phyloP scores from a whole-genome alignment of 2,329 filamentous ascomycete genomes.

The Alternaria infectoria region DNA sequence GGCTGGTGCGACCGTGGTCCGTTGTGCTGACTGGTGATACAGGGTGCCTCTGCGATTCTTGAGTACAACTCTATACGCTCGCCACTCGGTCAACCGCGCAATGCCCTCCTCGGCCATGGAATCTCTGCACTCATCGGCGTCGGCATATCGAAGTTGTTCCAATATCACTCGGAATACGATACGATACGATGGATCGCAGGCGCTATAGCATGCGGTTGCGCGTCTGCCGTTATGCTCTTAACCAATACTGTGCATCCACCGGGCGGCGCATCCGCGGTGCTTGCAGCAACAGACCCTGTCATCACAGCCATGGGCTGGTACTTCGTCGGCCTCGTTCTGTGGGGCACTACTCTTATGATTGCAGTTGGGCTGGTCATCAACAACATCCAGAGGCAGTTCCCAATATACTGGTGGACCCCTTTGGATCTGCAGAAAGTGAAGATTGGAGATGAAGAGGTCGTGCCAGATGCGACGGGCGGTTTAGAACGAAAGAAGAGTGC shows the following conservation, averaged over 20 bases:
- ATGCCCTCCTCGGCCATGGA: constrained; percentile 54
- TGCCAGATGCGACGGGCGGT: constrained; percentile 26
- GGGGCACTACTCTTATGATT: constrained; percentile 53
- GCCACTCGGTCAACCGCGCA: constrained; percentile 57
- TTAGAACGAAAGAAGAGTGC: constrained; percentile 24
- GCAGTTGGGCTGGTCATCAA: constrained; percentile 52
- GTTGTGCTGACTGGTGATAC: constrained; percentile 1
- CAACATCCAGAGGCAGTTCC: constrained; percentile 56
- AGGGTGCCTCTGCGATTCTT: constrained; percentile 57
- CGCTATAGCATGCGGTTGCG: constrained; percentile 51
- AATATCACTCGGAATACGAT: constrained; percentile 45
- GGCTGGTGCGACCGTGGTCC: background rate
- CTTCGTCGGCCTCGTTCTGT: constrained; percentile 52
- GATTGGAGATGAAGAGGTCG: constrained; percentile 30
- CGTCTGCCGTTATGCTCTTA: constrained; percentile 54
- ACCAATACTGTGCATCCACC: constrained; percentile 59
- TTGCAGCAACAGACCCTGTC: constrained; percentile 50
- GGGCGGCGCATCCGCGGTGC: constrained; percentile 56
- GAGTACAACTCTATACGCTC: constrained; percentile 56
- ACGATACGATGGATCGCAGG: constrained; percentile 54
- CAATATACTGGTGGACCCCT: constrained; percentile 58
- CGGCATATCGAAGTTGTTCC: constrained; percentile 54
- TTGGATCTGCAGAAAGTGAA: constrained; percentile 39
- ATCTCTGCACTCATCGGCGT: constrained; percentile 55
- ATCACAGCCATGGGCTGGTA: constrained; percentile 55